Percentiles rank a stretch among this genome's conserved stretches.
Conservation (phyloP, 2,329 filamentous ascomycete genomes). For the Alternaria sp. region DNA sequence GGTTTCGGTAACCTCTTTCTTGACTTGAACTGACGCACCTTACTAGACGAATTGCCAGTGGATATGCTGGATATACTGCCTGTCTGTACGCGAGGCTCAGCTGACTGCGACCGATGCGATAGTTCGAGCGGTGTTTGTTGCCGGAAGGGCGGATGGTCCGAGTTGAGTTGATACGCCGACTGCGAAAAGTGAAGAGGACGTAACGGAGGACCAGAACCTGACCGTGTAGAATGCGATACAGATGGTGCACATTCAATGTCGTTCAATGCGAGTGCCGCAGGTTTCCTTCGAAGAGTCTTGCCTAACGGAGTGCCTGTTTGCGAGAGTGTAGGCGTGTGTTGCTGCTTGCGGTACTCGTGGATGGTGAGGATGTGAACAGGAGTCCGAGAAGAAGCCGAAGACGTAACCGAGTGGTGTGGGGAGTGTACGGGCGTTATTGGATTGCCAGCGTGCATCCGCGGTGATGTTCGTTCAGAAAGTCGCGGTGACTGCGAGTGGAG, state of each 20-base stretch:
- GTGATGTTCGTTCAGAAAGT: constrained; percentile 27
- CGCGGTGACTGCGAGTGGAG: constrained; percentile 38
- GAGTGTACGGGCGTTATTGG: constrained; percentile 50
- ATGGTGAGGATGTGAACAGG: constrained; percentile 49
- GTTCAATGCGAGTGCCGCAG: constrained; percentile 46
- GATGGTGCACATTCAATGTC: constrained; percentile 41
- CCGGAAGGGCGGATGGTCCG: constrained; percentile 28
- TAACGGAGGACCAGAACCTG: constrained; percentile 23
- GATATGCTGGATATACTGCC: constrained; percentile 28
- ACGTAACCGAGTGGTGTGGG: constrained; percentile 48
- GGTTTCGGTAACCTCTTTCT: constrained; percentile 50
- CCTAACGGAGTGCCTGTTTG: constrained; percentile 40
- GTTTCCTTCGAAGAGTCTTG: constrained; percentile 49
- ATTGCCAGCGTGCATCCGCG: constrained; percentile 23
- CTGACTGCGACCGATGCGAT: constrained; percentile 40
- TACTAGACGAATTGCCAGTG: constrained; percentile 24
- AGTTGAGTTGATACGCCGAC: constrained; percentile 40
- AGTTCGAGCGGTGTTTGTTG: constrained; percentile 28
- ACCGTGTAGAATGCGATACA: constrained; percentile 16
- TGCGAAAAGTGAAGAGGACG: constrained; percentile 41
- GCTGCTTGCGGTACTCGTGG: constrained; percentile 53
- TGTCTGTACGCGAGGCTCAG: constrained; percentile 32
- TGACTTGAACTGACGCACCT: constrained; percentile 43
- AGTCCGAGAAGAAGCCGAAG: constrained; percentile 43
- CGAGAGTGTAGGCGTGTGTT: constrained; percentile 41